phyloP scores from a whole-genome alignment of 164 flowering plant genomes.

The Magnolia officinalis region DNA sequence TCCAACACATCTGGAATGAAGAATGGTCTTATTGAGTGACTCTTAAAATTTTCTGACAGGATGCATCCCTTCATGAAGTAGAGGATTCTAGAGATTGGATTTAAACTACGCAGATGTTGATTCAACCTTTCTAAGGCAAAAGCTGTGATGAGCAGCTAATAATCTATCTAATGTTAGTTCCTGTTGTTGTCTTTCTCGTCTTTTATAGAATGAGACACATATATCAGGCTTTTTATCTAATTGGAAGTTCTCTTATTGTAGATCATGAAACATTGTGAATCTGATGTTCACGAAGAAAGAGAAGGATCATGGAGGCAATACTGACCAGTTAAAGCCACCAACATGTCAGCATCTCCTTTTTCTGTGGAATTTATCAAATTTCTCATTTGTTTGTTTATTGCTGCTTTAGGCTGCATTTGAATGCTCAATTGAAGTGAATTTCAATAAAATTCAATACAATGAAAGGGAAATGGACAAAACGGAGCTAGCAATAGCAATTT shows the following conservation, averaged over 20 bases:
- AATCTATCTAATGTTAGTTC: conserved; percentile 9
- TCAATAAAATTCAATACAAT: no score
- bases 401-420: neutral
- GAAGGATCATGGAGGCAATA: conserved; percentile 3
- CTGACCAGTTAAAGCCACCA: conserved; percentile 9
- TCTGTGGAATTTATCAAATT: neutral
- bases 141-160: neutral
- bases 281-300: conserved; percentile 15
- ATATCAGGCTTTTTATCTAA: neutral
- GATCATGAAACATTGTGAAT: conserved; percentile 13
- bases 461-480: no score
- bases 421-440: neutral
- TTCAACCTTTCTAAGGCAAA: conserved; percentile 1
- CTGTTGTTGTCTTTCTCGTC: neutral
- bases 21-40: neutral
- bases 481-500: no score
- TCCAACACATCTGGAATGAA: neutral
- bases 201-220: no score
- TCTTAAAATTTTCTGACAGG: conserved; percentile 9
- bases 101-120: conserved; percentile 4
- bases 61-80: neutral
- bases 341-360: conserved; percentile 22
- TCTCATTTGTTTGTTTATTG: neutral
- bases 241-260: conserved; percentile 16
- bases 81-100: conserved; percentile 2